phyloP scores from a whole-genome alignment of 148 eudicot species.

The Rhododendron vialii region DNA sequence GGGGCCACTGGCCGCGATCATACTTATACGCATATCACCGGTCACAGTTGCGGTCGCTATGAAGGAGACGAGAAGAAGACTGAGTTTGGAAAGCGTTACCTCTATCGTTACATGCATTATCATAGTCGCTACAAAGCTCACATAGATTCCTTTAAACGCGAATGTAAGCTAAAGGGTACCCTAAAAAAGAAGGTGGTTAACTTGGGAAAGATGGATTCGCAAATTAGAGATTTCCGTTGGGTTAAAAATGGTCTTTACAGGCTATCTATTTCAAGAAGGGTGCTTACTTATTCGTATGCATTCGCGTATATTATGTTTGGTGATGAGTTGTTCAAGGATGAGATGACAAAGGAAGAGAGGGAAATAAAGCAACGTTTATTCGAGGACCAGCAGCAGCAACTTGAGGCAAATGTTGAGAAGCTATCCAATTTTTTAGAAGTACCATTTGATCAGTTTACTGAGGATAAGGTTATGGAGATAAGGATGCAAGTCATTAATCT shows the following conservation, averaged over 20 bases:
- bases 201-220: constrained; percentile 31
- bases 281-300: constrained; percentile 63
- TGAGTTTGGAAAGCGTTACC: constrained; percentile 43
- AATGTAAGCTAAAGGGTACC: constrained; percentile 40
- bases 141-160: constrained; percentile 60
- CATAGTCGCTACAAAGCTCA: constrained; percentile 69
- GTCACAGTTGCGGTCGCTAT: constrained; percentile 65
- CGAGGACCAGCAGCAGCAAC: constrained; percentile 82
- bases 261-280: constrained; percentile 62
- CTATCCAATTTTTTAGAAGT: constrained; percentile 53
- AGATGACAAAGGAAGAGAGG: constrained; percentile 44
- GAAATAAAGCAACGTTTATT: constrained; percentile 57
- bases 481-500: constrained; percentile 49
- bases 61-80: constrained; percentile 37
- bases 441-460: constrained; percentile 41
- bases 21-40: constrained; percentile 36
- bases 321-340: constrained; percentile 51
- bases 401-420: constrained; percentile 67
- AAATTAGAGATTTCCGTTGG: constrained; percentile 55
- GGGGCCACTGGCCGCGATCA: constrained; percentile 48
- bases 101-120: constrained; percentile 63
- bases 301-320: constrained; percentile 81
- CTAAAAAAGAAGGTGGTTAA: constrained; percentile 33
- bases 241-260: constrained; percentile 54
- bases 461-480: constrained; percentile 29